Base-by-base conservation (phyloP, 345 rosid genomes). In the Eucalyptus pumila region DNA sequence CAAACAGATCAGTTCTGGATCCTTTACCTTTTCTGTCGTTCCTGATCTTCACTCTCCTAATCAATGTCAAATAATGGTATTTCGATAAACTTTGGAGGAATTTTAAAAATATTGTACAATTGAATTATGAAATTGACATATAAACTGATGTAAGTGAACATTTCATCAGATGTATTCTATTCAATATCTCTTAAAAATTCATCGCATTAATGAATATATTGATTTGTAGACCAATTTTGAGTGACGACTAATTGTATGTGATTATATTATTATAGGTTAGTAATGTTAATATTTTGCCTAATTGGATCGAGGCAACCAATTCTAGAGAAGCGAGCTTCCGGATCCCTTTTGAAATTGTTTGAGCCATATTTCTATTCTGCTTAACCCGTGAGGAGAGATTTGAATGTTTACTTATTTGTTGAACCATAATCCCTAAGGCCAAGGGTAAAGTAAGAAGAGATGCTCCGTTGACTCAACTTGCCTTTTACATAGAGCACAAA, bases 161-260 rank as follows among this genome's bases (percentile, higher is more conserved):
- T 52, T 52, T 52, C 11, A 8, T 3, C 0, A 0, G 0, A 19
- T 0, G 11, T 2, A 2, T 52, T 52, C 5, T 52, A 52, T 52
- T 52, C 26, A 52, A 21, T 52, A 8, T 19, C 11, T 52, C 1
- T 2, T 52, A 21, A 21, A 52, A 21, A 21, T 52, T 52, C 2
- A 52, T 21, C 0, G 0, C 58, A 21, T 52, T 52, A 21, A 2
- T 2, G 26, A 52, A 52, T 52, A 52, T 19, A 52, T 52, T 0
- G 5, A 52, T 52, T 52, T 0, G 1, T 52, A 21, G 26, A 52
- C 11, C 26, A 52, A 52, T 21, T 52, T 21, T 52, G 58, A 19
- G 58, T 52, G 26, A 52, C 2, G 56, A 19, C 56, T 52, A 52
- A 52, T 52, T 52, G 5, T 52, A 52, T 21, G 0, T 52, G 58